Conservation (phyloP, 306 rosid species). For the Castanospermum australe region DNA sequence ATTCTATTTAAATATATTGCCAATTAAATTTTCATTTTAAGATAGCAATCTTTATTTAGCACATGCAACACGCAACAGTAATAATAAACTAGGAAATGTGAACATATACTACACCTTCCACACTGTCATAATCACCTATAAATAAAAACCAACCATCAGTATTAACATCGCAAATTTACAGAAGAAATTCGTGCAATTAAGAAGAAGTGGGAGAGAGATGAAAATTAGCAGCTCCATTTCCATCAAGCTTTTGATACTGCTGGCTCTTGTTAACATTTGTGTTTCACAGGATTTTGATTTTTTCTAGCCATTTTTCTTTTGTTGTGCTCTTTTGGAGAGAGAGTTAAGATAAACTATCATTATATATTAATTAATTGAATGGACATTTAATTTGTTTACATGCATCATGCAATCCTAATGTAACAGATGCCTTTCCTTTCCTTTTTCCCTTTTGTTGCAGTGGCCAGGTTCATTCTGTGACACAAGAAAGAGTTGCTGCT, state of each 20-base stretch:
- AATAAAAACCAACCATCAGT: not conserved
- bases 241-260: conserved; percentile 26
- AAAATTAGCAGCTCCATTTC: not conserved
- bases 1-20: not conserved
- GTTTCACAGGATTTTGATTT: conserved; percentile 34
- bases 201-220: not conserved
- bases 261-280: conserved; percentile 1
- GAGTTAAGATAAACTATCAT: not conserved
- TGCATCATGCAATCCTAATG: not conserved
- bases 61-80: not conserved
- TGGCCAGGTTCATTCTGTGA: conserved; percentile 45
- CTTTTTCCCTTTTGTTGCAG: not conserved
- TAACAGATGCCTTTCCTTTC: not conserved
- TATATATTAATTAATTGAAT: too few species aligned
- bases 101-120: not conserved
- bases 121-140: not conserved
- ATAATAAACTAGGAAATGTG: not conserved
- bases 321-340: not conserved
- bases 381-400: not conserved
- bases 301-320: conserved; percentile 15
- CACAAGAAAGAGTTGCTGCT: conserved; percentile 29
- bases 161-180: not conserved
- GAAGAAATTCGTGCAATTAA: not conserved
- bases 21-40: not conserved
- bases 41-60: not conserved